A percentile compares a stretch with the other conserved stretches of the same genome.
Evolutionary conservation across 257 asterid genomes (phyloP).

Genomic region (Petunia secreta): DNA sequence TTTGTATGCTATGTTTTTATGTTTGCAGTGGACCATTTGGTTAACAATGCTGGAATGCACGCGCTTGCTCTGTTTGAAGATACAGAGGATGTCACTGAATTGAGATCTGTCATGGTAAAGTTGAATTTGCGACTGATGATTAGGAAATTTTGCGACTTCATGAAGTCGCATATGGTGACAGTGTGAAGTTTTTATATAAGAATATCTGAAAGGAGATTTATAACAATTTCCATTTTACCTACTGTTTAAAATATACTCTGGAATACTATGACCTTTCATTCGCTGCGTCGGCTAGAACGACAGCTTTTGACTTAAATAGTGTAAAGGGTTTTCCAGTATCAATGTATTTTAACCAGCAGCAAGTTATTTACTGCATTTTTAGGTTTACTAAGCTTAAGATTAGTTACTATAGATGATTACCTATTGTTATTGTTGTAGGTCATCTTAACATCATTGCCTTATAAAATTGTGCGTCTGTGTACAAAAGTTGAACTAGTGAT

Average conservation of each 20-base stretch:
- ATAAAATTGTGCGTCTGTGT: neutral
- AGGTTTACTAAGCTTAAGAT: neutral
- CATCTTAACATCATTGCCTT: neutral
- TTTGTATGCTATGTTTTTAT: neutral
- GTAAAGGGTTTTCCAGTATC: too few species aligned
- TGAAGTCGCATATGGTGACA: neutral
- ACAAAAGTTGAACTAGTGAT: neutral
- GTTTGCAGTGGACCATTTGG: slow-evolving; percentile 72
- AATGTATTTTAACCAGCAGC: neutral
- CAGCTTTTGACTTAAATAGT: neutral
- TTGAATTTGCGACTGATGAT: neutral
- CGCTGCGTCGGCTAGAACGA: neutral
- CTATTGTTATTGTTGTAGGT: neutral
- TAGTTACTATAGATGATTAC: neutral
- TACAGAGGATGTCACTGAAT: slow-evolving; percentile 44
- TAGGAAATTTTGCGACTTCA: neutral
- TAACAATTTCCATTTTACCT: neutral
- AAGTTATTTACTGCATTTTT: neutral
- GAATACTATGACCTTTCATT: neutral
- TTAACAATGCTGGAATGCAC: slow-evolving; percentile 64
- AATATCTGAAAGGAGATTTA: neutral
- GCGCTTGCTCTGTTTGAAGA: slow-evolving; percentile 66
- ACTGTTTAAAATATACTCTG: neutral
- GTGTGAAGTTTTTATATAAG: neutral
- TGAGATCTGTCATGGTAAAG: slow-evolving; percentile 62